These are phyloP conservation scores for Lasiodiplodia sp. DNA, from an alignment of 2,329 filamentous ascomycete genomes.

Conservation along the genomic window DNA sequence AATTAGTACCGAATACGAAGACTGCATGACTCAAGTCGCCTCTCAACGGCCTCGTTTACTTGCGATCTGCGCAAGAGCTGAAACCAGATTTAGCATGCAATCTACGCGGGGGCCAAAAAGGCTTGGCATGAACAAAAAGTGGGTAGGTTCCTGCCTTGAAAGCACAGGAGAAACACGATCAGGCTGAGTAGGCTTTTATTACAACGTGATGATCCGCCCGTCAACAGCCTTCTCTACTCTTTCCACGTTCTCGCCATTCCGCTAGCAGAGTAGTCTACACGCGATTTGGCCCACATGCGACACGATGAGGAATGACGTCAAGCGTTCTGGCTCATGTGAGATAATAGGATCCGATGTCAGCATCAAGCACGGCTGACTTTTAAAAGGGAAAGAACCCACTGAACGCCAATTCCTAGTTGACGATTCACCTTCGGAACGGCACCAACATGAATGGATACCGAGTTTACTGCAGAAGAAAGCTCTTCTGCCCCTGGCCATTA, in stretches of 20 bases:
- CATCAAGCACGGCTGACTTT: background rate
- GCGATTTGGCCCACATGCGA: background rate
- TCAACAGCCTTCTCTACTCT: background rate
- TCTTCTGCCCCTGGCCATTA: background rate
- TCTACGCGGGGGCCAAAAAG: background rate
- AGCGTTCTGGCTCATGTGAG: background rate
- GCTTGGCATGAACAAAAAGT: background rate
- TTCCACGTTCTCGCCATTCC: background rate
- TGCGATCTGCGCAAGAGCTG: background rate
- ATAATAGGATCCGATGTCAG: background rate
- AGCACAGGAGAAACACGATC: background rate
- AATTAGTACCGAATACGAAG: background rate
- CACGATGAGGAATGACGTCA: background rate
- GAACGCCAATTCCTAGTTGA: background rate
- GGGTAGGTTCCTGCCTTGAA: background rate
- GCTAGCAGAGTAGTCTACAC: background rate
- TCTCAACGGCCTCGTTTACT: background rate
- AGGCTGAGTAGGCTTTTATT: background rate
- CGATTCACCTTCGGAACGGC: background rate
- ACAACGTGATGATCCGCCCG: background rate
- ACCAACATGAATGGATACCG: background rate
- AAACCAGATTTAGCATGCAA: background rate
- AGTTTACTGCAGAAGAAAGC: background rate
- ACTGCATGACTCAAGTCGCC: background rate
- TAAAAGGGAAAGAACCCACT: background rate